Conservation (phyloP, 768 basidiomycete genomes). For the Royoungia palumana region DNA sequence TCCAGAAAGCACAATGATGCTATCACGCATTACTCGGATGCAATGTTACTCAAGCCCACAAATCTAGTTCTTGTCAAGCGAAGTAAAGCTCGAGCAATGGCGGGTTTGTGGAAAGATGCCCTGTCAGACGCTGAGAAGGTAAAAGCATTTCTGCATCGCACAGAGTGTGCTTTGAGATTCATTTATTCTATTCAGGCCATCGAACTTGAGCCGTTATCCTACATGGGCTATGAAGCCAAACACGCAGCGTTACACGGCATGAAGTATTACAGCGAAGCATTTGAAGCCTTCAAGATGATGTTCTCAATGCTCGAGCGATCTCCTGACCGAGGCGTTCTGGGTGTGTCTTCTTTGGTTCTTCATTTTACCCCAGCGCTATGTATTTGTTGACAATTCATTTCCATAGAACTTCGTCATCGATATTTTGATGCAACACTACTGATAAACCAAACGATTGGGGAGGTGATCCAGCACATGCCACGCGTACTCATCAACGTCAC, state of each 20-base stretch:
- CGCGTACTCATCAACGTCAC: background rate
- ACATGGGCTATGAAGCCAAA: background rate
- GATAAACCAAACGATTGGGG: background rate
- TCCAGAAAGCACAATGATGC: background rate
- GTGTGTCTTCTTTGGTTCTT: background rate
- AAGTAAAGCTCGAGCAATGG: background rate
- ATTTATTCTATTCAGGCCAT: background rate
- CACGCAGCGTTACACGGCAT: background rate
- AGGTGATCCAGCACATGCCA: background rate
- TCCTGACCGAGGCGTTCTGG: background rate
- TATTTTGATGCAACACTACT: background rate
- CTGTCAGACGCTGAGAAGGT: constrained; percentile 5
- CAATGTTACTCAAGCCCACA: background rate
- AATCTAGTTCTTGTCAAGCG: background rate
- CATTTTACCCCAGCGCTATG: background rate
- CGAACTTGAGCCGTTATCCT: background rate
- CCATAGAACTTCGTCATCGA: background rate
- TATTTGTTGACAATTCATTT: background rate
- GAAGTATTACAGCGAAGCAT: background rate
- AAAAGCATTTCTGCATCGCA: background rate
- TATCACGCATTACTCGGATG: background rate
- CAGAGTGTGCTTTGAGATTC: too few species aligned
- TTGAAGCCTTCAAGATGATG: background rate
- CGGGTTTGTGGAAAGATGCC: constrained; percentile 3
- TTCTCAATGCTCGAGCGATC: background rate